Conservation (phyloP, 2,329 filamentous ascomycete species). For the Sclerotinia minor region DNA sequence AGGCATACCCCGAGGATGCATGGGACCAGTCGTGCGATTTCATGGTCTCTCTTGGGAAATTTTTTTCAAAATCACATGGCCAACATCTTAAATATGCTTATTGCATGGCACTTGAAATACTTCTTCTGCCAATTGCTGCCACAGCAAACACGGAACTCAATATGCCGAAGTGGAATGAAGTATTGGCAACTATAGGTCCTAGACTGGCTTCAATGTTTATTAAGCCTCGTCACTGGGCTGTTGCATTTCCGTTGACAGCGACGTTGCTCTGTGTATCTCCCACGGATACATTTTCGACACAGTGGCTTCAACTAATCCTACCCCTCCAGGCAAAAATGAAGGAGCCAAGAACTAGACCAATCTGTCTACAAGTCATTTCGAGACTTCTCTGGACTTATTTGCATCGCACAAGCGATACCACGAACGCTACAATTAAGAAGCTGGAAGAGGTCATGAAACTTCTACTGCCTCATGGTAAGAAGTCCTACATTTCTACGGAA, state of each 20-base stretch:
- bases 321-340: constrained; percentile 79
- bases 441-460: constrained; percentile 87
- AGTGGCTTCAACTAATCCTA: constrained; percentile 82
- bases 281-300: constrained; percentile 75
- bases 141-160: constrained; percentile 76
- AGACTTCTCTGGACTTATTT: constrained; percentile 93
- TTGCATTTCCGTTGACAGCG: constrained; percentile 84
- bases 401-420: constrained; percentile 75
- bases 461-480: constrained; percentile 77
- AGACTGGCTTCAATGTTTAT: constrained; percentile 80
- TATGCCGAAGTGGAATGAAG: constrained; percentile 81
- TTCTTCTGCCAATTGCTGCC: constrained; percentile 84
- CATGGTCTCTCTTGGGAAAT: constrained; percentile 73
- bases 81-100: constrained; percentile 91
- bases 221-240: constrained; percentile 89
- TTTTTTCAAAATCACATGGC: constrained; percentile 84
- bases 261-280: constrained; percentile 86
- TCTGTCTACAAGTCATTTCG: constrained; percentile 86
- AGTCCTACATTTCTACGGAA: constrained; percentile 80
- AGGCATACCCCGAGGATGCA: constrained; percentile 67
- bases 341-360: constrained; percentile 73
- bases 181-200: constrained; percentile 75
- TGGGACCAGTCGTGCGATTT: constrained; percentile 92
- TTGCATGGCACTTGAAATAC: constrained; percentile 84
- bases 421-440: constrained; percentile 69